Evolutionary conservation across 371 early-diverging fungal genomes (phyloP), one percentile per base, ranked within the genome.

Genomic region (Syncephalastrum racemosum): DNA sequence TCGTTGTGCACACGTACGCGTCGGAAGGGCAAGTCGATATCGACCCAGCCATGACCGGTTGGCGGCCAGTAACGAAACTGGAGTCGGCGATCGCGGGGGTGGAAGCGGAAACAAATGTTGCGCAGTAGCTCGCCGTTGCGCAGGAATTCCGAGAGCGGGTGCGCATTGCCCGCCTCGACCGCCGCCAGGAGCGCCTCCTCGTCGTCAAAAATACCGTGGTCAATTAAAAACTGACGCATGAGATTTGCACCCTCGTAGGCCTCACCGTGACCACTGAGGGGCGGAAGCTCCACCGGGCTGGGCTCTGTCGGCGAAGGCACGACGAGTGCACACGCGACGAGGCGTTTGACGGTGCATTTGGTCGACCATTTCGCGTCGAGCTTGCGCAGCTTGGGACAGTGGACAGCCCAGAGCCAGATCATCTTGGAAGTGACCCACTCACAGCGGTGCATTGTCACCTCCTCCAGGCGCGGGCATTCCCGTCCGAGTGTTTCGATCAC

Each of bases 341-440:
- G 45, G 3, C 58, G 53, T 46, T 73, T 75, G 25, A 75, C 63
- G 1, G 64, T 66, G 49, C 79, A 79, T 51, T 77, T 74, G 18
- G 68, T 52, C 6, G 80, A 79, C 15, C 77, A 55, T 18, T 78
- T 67, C 1, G 77, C 71, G 65, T 82, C 84, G 15, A 84, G 41
- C 19, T 56, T 60, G 18, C 64, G 62, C 0, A 84, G 46, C n/a
- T 53, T 65, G 10, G 62, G 69, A 51, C 79, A 80, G 42, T 70
- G 50, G 14, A 62, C 56, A 1, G 63, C 69, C 70, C 80, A 77
- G 42, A 64, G 43, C 68, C 76, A 75, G 14, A 85, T 70, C 5
- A 77, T 63, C 10, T 70, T 74, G 1, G 76, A 69, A 0, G 84
- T 83, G 5, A 84, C 77, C 85, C 84, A 85, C 16, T 83, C 82